These are phyloP conservation scores for Conticribra weissflogii DNA, from an alignment of 108 stramenopile species.

Conservation along the genomic window DNA sequence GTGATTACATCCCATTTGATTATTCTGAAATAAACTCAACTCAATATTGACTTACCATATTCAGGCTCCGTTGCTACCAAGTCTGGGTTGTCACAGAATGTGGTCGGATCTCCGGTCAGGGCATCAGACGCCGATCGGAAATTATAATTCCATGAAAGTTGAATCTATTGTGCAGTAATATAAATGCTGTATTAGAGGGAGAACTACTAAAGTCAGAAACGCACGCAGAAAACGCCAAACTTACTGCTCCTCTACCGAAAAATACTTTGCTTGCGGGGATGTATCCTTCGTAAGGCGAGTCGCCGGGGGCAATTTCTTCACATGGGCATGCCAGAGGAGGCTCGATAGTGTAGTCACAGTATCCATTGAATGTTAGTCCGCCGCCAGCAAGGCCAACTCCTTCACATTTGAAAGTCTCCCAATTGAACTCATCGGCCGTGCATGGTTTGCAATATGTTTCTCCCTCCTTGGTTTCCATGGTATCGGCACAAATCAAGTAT, in stretches of 20 bases:
- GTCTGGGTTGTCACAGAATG: conserved; percentile 50
- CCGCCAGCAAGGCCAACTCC: conserved; percentile 44
- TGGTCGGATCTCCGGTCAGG: conserved; percentile 40
- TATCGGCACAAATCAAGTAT: conserved; percentile 50
- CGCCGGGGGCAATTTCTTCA: conserved; percentile 22
- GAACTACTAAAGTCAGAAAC: background rate
- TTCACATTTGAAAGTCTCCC: conserved; percentile 47
- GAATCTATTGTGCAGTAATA: conserved; percentile 1
- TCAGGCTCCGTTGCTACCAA: conserved; percentile 43
- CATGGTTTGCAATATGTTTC: conserved; percentile 51
- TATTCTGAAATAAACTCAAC: background rate
- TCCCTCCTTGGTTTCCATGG: conserved; percentile 31
- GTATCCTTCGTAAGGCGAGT: conserved; percentile 34
- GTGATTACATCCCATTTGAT: background rate
- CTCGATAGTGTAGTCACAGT: conserved; percentile 37
- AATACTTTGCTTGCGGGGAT: conserved; percentile 40
- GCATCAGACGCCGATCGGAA: conserved; percentile 44
- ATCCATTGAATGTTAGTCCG: conserved; percentile 47
- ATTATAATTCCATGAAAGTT: conserved; percentile 53
- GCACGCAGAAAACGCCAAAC: too few relatives aligned
- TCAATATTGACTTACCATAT: conserved; percentile 46
- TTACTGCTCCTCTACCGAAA: conserved; percentile 49
- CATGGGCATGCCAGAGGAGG: conserved; percentile 48
- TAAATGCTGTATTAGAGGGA: background rate
- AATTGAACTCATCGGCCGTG: conserved; percentile 38